These are phyloP conservation scores for Zasmidium angulare DNA, from an alignment of 2,329 filamentous ascomycete genomes.

Conservation along the genomic window DNA sequence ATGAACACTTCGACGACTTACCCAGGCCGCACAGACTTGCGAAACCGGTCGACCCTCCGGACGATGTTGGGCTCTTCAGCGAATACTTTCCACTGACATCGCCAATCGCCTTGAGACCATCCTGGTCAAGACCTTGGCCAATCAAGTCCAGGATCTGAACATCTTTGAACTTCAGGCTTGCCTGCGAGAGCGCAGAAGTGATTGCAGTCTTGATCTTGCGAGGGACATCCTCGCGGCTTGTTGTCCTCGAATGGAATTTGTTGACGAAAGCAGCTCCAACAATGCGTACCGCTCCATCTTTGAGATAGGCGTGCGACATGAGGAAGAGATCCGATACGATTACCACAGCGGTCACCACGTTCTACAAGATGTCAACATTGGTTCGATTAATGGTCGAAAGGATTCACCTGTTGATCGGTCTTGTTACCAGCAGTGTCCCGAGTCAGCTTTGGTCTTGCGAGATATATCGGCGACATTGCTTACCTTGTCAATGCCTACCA, in stretches of 20 bases:
- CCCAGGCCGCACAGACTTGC: constrained; percentile 20
- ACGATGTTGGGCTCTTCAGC: neutral
- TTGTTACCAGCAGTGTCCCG: neutral
- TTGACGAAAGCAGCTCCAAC: constrained; percentile 14
- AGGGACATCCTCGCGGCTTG: constrained; percentile 6
- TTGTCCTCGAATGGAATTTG: constrained; percentile 12
- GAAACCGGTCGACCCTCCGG: constrained; percentile 15
- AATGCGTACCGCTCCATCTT: constrained; percentile 24
- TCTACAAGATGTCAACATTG: constrained; percentile 10
- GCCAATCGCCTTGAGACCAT: neutral
- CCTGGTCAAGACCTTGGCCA: neutral
- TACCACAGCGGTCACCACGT: constrained; percentile 21
- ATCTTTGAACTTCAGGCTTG: constrained; percentile 16
- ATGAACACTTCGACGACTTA: constrained; percentile 4
- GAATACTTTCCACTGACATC: neutral
- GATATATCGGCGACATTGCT: neutral
- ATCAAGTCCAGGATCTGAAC: constrained; percentile 22
- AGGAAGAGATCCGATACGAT: constrained; percentile 28
- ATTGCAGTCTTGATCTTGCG: constrained; percentile 15
- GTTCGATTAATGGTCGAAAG: no score
- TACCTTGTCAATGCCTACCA: constrained; percentile 24
- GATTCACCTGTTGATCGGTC: no score
- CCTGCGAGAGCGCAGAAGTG: constrained; percentile 16
- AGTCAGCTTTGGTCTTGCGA: no score
- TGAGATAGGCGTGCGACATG: constrained; percentile 28